Evolutionary conservation across 202 grass and related monocot genomes (phyloP), one percentile per base, ranked within the genome.

Genomic region (Carex arenaria): DNA sequence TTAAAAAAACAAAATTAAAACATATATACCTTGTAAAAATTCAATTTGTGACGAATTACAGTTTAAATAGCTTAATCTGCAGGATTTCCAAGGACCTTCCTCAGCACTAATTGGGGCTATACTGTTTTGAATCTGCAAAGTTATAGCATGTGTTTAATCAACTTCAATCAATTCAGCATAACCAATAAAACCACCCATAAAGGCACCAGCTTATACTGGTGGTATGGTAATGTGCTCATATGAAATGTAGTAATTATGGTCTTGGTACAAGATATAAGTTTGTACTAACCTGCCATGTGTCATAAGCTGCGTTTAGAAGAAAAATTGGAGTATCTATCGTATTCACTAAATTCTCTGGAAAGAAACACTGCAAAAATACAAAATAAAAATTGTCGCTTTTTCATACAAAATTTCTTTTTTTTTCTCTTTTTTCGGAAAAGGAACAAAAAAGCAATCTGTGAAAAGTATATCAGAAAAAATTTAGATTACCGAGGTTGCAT

Each of bases 261-360:
- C 43, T 72, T 19, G 42, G 69, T 23, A 72, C 42, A 36, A 31
- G 31, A 76, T 34, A 36, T 60, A 15, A 11, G n/a, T 34, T 34
- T 38, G 31, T 45, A 80, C 8, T 64, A 67, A 97, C 94, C 94
- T 97, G 94, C 90, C 92, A 97, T 47, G 80, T 85, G 72, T 98
- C 95, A 74, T 98, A 98, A 38, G 95, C 95, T 19, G 91, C 6
- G 73, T 98, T 98, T 15, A 95, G 78, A 80, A 98, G 72, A 83
- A 98, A 98, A 59, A 87, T 83, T 0, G 95, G 90, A 2, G 89
- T 98, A 32, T 93, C 80, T 4, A 98, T 82, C 51, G 5, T 47
- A 7, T 83, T 80, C 71, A 98, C 84, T 31, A 92, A 81, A 43
- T 93, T 89, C 75, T 92, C 84, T 11, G 92, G 92, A 86, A 98